Evolutionary conservation across 2,329 filamentous ascomycete genomes (phyloP), one percentile per base, ranked within the genome.

Genomic region (Ascochyta clinopodiicola): DNA sequence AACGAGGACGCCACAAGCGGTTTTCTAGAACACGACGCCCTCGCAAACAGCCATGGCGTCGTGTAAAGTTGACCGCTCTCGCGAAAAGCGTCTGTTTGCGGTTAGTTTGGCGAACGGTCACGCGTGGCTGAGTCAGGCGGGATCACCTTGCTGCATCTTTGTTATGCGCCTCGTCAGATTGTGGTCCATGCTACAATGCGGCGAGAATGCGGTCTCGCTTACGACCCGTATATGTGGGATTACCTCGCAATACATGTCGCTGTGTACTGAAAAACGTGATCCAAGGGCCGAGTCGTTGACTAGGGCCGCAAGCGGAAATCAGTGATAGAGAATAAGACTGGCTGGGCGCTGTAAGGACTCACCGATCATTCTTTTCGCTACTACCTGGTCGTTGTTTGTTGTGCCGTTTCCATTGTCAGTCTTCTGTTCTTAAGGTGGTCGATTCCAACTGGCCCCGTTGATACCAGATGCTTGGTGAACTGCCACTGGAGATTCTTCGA

Each of bases 41-140:
- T 46, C 25, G 52, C 37, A 47, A 56, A 32, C 47, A 21, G 52
- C 32, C 13, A 17, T 34, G 13, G 47, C 21, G 36, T 51, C 46
- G 46, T 37, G 52, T 51, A 56, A 29, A 56, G 4, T 51, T 56
- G 52, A 51, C 52, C 46, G 47, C 42, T 51, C 44, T 56, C 52
- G 52, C 52, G 46, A 51, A 56, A 46, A 51, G 36, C 37, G 21
- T 43, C 52, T 34, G n/a, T 56, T 56, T 56, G 25, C 4, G 43
- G 52, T 45, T 56, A 56, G 52, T 56, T 56, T 51, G 47, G 52
- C 52, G 52, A 56, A 21, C 7, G 34, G 43, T 56, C 52, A 56
- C 52, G 52, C 36, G 52, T 56, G 47, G 52, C 52, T 56, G 46
- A 51, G 52, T 51, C 52, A 51, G 42, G 24, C 25, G 44, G 42